phyloP scores from a whole-genome alignment of 75 land plant genomes.

The Pinus tabuliformis region DNA sequence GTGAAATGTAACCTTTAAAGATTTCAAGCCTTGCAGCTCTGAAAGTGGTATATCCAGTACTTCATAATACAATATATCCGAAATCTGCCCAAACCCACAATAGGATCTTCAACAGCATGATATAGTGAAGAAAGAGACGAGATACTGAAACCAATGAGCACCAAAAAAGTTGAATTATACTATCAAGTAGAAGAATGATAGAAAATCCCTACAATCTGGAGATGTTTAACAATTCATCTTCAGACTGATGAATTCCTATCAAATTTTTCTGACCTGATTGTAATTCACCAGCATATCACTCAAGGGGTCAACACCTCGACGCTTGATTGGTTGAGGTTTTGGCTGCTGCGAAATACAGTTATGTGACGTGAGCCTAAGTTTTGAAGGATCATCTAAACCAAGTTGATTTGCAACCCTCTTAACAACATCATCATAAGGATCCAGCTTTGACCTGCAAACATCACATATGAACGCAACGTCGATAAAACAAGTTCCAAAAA shows the following conservation, averaged over 20 bases:
- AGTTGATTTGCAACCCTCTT: conserved; percentile 40
- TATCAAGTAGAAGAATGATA: neutral
- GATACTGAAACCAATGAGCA: neutral
- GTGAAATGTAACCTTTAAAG: conserved; percentile 45
- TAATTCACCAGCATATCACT: conserved; percentile 55
- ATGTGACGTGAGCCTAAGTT: conserved; percentile 44
- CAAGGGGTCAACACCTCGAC: conserved; percentile 48
- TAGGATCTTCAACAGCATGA: neutral
- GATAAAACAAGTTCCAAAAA: neutral
- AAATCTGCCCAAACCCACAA: conserved; percentile 26
- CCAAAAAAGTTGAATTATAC: neutral
- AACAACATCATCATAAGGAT: conserved; percentile 51
- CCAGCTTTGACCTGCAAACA: conserved; percentile 43
- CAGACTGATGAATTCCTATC: neutral
- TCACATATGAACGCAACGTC: neutral
- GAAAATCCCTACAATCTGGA: neutral
- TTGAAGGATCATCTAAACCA: conserved; percentile 50
- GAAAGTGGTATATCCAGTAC: conserved; percentile 48
- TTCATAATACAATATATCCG: conserved; percentile 52
- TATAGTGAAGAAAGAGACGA: neutral
- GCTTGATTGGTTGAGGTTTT: conserved; percentile 52
- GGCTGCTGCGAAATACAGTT: conserved; percentile 55
- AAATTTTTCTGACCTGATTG: conserved; percentile 31
- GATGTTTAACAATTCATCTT: neutral
- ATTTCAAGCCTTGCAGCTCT: conserved; percentile 51